These are phyloP conservation scores for Spergularia bocconei DNA, from an alignment of 148 eudicot genomes.

Conservation along the genomic window DNA sequence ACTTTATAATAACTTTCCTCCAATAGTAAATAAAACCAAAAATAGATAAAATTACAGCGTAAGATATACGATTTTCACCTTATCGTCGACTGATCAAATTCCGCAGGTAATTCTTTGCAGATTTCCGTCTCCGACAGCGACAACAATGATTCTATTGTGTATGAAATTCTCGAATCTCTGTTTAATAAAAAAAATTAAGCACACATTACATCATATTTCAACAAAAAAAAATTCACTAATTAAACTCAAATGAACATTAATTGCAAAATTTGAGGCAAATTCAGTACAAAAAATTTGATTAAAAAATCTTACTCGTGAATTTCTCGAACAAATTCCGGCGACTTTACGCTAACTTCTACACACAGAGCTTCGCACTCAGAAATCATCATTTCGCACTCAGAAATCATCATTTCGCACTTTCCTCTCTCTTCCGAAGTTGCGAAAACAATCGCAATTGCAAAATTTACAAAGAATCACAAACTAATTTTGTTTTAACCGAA, in stretches of 20 bases:
- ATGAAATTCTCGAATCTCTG: constrained; percentile 24
- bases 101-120: constrained; percentile 22
- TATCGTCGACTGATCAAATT: constrained; percentile 20
- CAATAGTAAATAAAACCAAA: neutral
- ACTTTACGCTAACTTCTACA: neutral
- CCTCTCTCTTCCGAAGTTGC: neutral
- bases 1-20: neutral
- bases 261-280: neutral
- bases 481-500: neutral
- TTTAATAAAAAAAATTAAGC: neutral
- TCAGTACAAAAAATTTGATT: neutral
- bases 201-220: neutral
- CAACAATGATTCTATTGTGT: constrained; percentile 23
- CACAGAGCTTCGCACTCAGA: constrained; percentile 13
- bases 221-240: too few relatives aligned
- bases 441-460: neutral
- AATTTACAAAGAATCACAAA: neutral
- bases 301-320: constrained; percentile 11
- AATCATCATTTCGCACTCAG: constrained; percentile 22
- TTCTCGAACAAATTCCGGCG: constrained; percentile 1
- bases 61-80: constrained; percentile 23
- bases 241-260: neutral
- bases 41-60: neutral
- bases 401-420: constrained; percentile 19
- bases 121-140: constrained; percentile 20